Conservation (phyloP, 148 eudicot species). For the Polygonum aviculare region DNA sequence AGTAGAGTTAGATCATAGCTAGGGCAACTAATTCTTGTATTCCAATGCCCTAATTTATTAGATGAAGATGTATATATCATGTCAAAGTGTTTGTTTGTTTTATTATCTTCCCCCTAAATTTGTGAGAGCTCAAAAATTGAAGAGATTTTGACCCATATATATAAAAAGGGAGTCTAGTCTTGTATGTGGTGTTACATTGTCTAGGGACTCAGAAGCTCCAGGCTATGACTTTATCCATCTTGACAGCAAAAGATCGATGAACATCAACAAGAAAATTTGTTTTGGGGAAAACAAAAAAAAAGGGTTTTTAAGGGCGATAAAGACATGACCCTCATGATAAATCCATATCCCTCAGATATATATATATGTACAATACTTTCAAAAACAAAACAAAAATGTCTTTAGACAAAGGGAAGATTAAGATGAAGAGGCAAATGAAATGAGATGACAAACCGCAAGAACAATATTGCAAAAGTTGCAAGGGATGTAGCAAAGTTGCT, state of each 20-base stretch:
- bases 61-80: neutral
- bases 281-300: neutral
- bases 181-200: neutral
- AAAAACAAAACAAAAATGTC: too few species aligned
- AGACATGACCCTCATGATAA: neutral
- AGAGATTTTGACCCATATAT: neutral
- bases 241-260: slow-evolving; percentile 3
- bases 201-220: neutral
- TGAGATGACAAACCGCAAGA: slow-evolving; percentile 9
- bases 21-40: too few species aligned
- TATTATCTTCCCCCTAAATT: neutral
- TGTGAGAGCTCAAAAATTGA: neutral
- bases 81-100: neutral
- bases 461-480: slow-evolving; percentile 79
- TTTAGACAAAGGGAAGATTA: neutral
- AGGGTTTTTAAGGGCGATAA: neutral
- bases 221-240: neutral
- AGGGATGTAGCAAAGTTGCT: slow-evolving; percentile 89
- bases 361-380: too few species aligned
- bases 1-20: too few species aligned
- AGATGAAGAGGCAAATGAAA: neutral
- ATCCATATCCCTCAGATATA: neutral
- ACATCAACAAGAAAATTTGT: neutral
- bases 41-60: neutral
- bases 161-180: neutral